A percentile compares a stretch with the other conserved stretches of the same genome.
Evolutionary conservation across 176 grass and related monocot species (phyloP).

Genomic region (Bonia amplexicaulis): DNA sequence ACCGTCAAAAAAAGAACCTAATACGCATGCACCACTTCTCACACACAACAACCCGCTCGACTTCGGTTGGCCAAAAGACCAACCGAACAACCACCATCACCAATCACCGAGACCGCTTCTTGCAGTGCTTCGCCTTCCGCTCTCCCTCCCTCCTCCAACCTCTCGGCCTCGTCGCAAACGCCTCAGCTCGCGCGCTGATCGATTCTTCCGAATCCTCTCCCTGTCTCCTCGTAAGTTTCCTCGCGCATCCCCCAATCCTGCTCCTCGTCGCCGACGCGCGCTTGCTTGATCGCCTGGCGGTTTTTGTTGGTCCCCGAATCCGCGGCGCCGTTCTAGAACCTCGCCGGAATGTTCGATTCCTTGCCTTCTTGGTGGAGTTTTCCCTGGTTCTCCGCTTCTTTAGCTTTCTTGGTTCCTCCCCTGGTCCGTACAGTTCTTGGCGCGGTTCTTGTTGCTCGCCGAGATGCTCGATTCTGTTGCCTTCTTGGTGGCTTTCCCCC

Average conservation of each 20-base stretch:
- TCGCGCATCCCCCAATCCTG: neutral
- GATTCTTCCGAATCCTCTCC: neutral
- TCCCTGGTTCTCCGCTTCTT: neutral
- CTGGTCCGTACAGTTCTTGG: neutral
- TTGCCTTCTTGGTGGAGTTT: neutral
- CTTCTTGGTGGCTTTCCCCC: too few species aligned
- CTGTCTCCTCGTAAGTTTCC: neutral
- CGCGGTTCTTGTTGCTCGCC: neutral
- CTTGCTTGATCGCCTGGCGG: neutral
- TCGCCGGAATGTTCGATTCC: neutral
- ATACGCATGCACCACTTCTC: too few species aligned
- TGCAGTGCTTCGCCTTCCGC: neutral
- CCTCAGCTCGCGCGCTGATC: neutral
- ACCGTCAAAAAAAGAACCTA: too few species aligned
- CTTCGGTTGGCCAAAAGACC: neutral
- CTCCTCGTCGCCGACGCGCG: neutral
- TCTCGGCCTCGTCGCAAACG: neutral
- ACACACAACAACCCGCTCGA: too few species aligned
- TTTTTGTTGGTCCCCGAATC: conserved; percentile 13
- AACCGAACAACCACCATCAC: neutral
- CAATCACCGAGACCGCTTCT: neutral
- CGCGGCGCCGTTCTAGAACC: neutral
- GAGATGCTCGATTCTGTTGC: neutral
- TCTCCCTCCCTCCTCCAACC: neutral
- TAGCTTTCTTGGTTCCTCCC: neutral